These are phyloP conservation scores for Saksenaea oblongispora DNA, from an alignment of 371 early-diverging fungal genomes.

Conservation along the genomic window DNA sequence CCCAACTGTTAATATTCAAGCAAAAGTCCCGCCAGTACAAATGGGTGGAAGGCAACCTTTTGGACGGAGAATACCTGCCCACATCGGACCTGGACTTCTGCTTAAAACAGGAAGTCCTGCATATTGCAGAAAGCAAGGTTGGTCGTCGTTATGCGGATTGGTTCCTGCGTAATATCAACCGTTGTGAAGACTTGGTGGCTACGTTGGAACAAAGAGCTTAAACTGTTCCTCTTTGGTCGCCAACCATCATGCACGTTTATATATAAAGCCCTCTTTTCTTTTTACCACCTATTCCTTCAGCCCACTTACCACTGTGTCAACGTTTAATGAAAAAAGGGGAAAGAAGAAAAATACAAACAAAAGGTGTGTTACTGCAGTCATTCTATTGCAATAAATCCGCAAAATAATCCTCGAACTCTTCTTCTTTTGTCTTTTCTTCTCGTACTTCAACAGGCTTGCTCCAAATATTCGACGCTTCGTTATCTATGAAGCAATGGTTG, in stretches of 20 bases:
- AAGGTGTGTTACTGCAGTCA: constrained; percentile 3
- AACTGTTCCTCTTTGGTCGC: too few species aligned
- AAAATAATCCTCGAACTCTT: constrained; percentile 52
- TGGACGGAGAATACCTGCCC: constrained; percentile 79
- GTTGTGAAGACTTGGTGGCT: constrained; percentile 72
- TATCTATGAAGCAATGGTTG: neutral
- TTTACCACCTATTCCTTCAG: too few species aligned
- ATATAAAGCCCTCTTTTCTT: too few species aligned
- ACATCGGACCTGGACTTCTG: constrained; percentile 92
- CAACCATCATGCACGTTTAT: too few species aligned
- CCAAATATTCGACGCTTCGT: constrained; percentile 35
- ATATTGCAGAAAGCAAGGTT: constrained; percentile 91
- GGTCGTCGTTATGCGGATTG: constrained; percentile 93
- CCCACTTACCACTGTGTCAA: neutral
- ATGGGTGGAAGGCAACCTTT: constrained; percentile 70
- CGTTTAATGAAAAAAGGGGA: neutral
- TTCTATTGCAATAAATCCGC: constrained; percentile 44
- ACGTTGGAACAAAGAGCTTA: constrained; percentile 49
- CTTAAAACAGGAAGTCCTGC: constrained; percentile 89
- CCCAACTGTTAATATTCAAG: constrained; percentile 89
- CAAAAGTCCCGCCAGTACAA: constrained; percentile 90
- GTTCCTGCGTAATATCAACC: constrained; percentile 92
- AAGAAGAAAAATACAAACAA: constrained; percentile 24
- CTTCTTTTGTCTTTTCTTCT: constrained; percentile 45
- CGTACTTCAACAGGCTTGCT: constrained; percentile 30